Base-by-base conservation (phyloP, 2,329 filamentous ascomycete genomes). In the Talaromyces sp. region DNA sequence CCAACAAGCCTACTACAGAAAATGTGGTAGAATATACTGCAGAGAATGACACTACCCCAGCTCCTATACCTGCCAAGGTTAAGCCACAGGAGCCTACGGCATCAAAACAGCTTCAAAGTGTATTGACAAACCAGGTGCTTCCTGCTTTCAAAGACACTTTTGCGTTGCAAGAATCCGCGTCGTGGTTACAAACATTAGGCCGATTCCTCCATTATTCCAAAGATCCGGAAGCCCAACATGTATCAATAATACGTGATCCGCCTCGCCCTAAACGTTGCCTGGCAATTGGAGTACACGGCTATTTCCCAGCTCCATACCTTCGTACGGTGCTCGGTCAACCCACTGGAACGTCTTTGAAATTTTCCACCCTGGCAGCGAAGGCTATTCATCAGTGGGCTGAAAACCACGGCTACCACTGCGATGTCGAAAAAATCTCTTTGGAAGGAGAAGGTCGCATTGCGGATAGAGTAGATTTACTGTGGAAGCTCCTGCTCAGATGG, bases 401-500 rank as follows among this genome's bases (percentile, higher is more conserved):
- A 59, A 81, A 81, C 12, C 86, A 91, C 66, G 89, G 90, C 0
- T 92, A 88, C 63, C 78, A 82, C 2, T 89, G 92, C 65, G 89
- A 96, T 67, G 91, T 99, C 60, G 92, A 97, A 71, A 97, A 96
- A 72, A 90, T 98, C 14, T 92, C 94, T 0, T 83, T 99, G 0
- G 95, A 99, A 77, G 94, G 94, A 27, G 95, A 99, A 76, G 95
- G 95, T 28, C 92, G 91, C 73, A 95, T 99, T 54, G 85, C 85
- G 2, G 93, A 98, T 65, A 85, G 95, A 6, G 92, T 98, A 1
- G 90, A 96, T 64, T 90, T 96, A 44, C 79, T 99, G 6, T 99
- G 95, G 95, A 96, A 94, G 75, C 82, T 98, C 9, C 82, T 99
- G 60, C 82, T 97, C 31, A 97, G 97, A 74, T 96, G 92, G 91